A percentile compares a stretch with the other conserved stretches of the same genome.
Evolutionary conservation across 129 eudicot species (phyloP).

Genomic region (Ambrosia artemisiifolia): DNA sequence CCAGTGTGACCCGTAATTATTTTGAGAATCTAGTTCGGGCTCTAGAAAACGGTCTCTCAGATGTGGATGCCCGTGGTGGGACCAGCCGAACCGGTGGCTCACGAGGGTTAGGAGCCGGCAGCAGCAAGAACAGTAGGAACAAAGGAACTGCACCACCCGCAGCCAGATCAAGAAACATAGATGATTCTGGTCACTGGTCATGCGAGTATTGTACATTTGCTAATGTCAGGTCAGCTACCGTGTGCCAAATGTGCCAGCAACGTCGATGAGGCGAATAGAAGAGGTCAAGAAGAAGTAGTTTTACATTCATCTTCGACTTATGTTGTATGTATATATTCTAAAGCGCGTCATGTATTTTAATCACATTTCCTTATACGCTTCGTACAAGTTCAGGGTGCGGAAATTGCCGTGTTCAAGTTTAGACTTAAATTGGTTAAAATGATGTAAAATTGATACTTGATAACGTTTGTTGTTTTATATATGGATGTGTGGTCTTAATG

Average conservation of each 20-base stretch:
- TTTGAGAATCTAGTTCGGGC: conserved; percentile 95
- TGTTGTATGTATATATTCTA: conserved; percentile 32
- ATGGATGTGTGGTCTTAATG: too few relatives aligned
- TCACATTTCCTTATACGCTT: background rate
- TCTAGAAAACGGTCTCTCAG: conserved; percentile 82
- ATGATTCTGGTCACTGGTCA: conserved; percentile 84
- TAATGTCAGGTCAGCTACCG: conserved; percentile 53
- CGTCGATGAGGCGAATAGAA: conserved; percentile 42
- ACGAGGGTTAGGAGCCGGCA: conserved; percentile 52
- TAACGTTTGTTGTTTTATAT: too few relatives aligned
- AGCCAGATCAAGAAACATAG: conserved; percentile 60
- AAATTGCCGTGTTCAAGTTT: too few relatives aligned
- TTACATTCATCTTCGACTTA: background rate
- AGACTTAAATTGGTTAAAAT: too few relatives aligned
- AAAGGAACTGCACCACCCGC: conserved; percentile 47
- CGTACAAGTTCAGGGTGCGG: too few relatives aligned
- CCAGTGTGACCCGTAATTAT: conserved; percentile 82
- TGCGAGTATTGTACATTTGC: conserved; percentile 93
- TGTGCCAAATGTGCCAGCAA: conserved; percentile 89
- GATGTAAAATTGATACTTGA: too few relatives aligned
- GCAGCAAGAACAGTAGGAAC: conserved; percentile 52
- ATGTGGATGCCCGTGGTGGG: conserved; percentile 69
- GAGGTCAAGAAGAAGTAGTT: conserved; percentile 22
- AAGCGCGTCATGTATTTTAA: conserved; percentile 15
- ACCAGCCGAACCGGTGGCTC: conserved; percentile 60